Evolutionary conservation across 169 alveolate genomes (phyloP), one percentile per base, ranked within the genome.

Genomic region (Plasmodium gonderi): DNA sequence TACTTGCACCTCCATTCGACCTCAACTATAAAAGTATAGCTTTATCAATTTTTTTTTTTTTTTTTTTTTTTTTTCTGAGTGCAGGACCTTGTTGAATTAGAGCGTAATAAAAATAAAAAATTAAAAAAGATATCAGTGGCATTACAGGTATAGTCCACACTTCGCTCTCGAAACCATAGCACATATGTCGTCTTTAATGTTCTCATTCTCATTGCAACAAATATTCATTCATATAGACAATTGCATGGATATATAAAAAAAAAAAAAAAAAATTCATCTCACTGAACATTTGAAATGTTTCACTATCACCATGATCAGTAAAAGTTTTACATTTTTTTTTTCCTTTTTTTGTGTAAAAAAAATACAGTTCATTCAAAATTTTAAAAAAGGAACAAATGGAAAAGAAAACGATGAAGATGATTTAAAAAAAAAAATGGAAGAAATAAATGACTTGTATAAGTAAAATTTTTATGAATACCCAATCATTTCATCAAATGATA

Each of bases 81-180:
- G 23, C 44, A 83, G 92, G 76, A 83, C 49, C 77, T 83, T 3
- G 76, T 69, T 29, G 92, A 83, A 60, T 44, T 83, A 49, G 83
- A 72, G 42, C 75, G 77, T 69, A 83, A 83, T 20, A 83, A 74
- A 33, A 83, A 83, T 31, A 47, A 83, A 31, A 83, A 83, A 42
- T 40, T 83, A 72, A 83, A 72, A 72, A 83, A 83, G 42, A 83
- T 83, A 83, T 83, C 92, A 20, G 92, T 31, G 36, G 64, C 92
- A 36, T 72, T 83, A 29, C 92, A 83, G 68, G 92, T 83, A 83
- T 29, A 36, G n/a, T n/a, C n/a, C n/a, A n/a, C n/a, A n/a, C n/a
- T n/a, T n/a, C n/a, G n/a, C n/a, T n/a, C n/a, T n/a, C n/a, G n/a
- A n/a, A n/a, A n/a, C n/a, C n/a, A n/a, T n/a, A n/a, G n/a, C n/a